phyloP scores from a whole-genome alignment of 208 protist genomes.

The Jaenimonas drosophilae region DNA sequence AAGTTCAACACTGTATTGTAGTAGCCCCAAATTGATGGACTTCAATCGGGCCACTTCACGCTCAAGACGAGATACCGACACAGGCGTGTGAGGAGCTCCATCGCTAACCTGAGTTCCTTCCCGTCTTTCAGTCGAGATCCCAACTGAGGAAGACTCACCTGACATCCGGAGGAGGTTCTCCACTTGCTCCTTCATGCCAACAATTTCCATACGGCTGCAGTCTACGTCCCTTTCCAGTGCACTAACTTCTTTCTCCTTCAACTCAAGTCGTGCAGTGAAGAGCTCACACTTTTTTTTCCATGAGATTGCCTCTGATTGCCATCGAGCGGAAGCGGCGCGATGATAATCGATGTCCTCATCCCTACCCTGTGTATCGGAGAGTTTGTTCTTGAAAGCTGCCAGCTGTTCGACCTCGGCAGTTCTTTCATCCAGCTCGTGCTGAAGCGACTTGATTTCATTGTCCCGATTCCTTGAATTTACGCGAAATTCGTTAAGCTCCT shows the following conservation, averaged over 20 bases:
- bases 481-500: slow-evolving; percentile 43
- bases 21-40: slow-evolving; percentile 77
- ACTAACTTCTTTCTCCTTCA: slow-evolving; percentile 50
- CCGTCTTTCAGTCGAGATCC: too few species aligned
- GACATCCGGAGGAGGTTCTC: slow-evolving; percentile 12
- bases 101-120: too few species aligned
- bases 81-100: not conserved
- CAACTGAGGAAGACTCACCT: too few species aligned
- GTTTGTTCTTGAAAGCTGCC: not conserved
- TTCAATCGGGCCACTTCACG: slow-evolving; percentile 75
- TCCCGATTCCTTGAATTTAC: slow-evolving; percentile 11
- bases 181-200: slow-evolving; percentile 36
- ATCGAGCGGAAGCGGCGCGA: slow-evolving; percentile 17
- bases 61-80: slow-evolving; percentile 20
- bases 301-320: slow-evolving; percentile 56
- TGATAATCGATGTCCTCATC: slow-evolving; percentile 8
- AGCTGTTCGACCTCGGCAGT: slow-evolving; percentile 11
- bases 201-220: slow-evolving; percentile 30
- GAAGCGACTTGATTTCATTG: slow-evolving; percentile 19
- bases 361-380: not conserved
- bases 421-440: slow-evolving; percentile 33
- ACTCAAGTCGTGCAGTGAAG: slow-evolving; percentile 49
- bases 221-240: slow-evolving; percentile 69
- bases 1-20: slow-evolving; percentile 68
- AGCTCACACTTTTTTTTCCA: slow-evolving; percentile 75